Conservation (phyloP, 306 rosid genomes). For the Elaeagnus macrophylla region DNA sequence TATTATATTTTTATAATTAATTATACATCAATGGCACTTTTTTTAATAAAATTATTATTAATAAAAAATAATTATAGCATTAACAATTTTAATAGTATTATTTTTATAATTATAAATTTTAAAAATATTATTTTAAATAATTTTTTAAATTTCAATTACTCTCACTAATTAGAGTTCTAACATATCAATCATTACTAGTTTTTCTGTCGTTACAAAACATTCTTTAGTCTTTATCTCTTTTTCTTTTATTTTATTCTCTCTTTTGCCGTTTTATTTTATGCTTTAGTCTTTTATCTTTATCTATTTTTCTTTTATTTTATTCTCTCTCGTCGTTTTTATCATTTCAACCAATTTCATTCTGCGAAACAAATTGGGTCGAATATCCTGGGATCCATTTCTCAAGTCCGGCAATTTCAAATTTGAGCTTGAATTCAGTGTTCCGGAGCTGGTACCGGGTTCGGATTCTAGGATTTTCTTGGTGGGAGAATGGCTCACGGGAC, state of each 20-base stretch:
- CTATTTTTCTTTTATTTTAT: not conserved
- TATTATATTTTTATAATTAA: too few relatives aligned
- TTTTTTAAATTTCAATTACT: too few relatives aligned
- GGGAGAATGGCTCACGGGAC: conserved; percentile 52
- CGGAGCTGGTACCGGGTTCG: conserved; percentile 23
- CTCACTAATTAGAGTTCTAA: too few relatives aligned
- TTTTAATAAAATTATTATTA: too few relatives aligned
- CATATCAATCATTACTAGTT: too few relatives aligned
- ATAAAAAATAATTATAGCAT: too few relatives aligned
- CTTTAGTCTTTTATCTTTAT: not conserved
- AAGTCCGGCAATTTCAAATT: conserved; percentile 9
- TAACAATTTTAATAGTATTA: too few relatives aligned
- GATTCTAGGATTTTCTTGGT: conserved; percentile 30
- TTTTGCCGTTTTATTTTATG: not conserved
- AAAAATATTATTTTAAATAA: too few relatives aligned
- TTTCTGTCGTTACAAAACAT: too few relatives aligned
- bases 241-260: not conserved
- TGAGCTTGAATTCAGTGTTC: conserved; percentile 8
- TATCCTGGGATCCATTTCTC: conserved; percentile 15
- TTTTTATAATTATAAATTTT: too few relatives aligned
- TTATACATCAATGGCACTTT: too few relatives aligned
- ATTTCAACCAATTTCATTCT: not conserved
- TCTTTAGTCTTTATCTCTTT: too few relatives aligned
- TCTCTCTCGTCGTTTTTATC: not conserved
- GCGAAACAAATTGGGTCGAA: conserved; percentile 10